Evolutionary conservation across 139 green algal genomes (phyloP), one percentile per base, ranked within the genome.

Genomic region (Tetradesmus lagerheimii): DNA sequence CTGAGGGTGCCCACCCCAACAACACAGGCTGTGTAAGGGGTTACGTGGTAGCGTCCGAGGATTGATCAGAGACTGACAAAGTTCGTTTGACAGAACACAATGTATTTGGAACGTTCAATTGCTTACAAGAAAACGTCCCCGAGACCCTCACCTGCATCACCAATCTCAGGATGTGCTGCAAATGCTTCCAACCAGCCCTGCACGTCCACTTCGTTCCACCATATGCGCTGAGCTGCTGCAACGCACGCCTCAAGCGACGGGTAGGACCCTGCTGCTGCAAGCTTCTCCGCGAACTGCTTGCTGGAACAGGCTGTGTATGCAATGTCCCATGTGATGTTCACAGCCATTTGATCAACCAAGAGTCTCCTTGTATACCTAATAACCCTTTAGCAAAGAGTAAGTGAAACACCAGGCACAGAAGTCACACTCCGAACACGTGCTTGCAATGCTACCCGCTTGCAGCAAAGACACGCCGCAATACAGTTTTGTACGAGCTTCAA

Each of bases 121-220:
- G n/a, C n/a, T n/a, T n/a, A n/a, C n/a, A n/a, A n/a, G 57, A 71
- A 23, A 71, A 23, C 1, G 34, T 79, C 34, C 0, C 89, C 41
- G 20, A 77, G 87, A 12, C 53, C 84, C 47, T 83, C 89, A 38
- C 94, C 85, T 47, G 93, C 88, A 80, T 99, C 96, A 15, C 97
- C 97, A 75, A 99, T 99, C 15, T 94, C 89, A 1, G 97, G 97
- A 87, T 99, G 97, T 0, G 95, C 97, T 34, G 91, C 92, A 89
- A 99, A 98, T 1, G 97, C 97, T 53, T 96, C 93, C 41, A 99
- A 91, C 97, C 97, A 99, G 37, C 94, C 96, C 0, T 86, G 25
- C 1, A 97, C 85, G 31, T 77, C 78, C 0, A 94, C 91, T 35
- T 96, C 82, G 4, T 95, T 90, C 96, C 96, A 98, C 96, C 96